phyloP scores from a whole-genome alignment of 345 rosid genomes.

The Rhizophora apiculata region DNA sequence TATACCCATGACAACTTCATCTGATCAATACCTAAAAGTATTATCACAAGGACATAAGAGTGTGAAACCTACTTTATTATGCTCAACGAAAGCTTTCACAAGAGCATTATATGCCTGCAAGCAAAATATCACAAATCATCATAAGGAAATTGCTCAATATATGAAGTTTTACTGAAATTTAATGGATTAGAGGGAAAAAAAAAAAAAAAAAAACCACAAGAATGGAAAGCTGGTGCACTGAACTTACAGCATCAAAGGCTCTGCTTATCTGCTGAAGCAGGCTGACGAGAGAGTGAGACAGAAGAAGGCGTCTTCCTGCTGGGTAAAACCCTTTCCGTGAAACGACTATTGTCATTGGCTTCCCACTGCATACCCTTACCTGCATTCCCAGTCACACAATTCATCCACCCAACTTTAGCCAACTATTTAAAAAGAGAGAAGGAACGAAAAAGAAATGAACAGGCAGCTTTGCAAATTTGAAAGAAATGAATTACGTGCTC shows the following conservation, averaged over 20 bases:
- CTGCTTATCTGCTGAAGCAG: conserved; percentile 24
- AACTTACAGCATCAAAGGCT: neutral
- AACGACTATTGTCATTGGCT: conserved; percentile 31
- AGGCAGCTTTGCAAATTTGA: too few species aligned
- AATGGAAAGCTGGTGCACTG: too few species aligned
- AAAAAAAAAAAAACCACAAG: too few species aligned
- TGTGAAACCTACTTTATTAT: conserved; percentile 23
- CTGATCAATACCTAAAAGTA: neutral
- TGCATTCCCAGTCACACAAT: neutral
- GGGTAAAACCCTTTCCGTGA: conserved; percentile 34
- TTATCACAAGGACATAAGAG: neutral
- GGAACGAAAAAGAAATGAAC: too few species aligned
- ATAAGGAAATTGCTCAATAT: neutral
- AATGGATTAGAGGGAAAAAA: neutral
- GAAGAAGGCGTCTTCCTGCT: conserved; percentile 16
- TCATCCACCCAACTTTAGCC: too few species aligned
- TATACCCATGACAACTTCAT: neutral
- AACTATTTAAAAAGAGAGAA: too few species aligned
- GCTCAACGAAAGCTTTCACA: conserved; percentile 32
- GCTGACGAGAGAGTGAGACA: conserved; percentile 11
- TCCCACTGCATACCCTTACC: conserved; percentile 35
- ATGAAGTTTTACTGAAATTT: neutral
- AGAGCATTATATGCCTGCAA: conserved; percentile 32
- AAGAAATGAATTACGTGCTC: too few species aligned
- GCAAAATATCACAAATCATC: neutral